Evolutionary conservation across 2,329 filamentous ascomycete species (phyloP).

Genomic region (Colletotrichum simmondsii): DNA sequence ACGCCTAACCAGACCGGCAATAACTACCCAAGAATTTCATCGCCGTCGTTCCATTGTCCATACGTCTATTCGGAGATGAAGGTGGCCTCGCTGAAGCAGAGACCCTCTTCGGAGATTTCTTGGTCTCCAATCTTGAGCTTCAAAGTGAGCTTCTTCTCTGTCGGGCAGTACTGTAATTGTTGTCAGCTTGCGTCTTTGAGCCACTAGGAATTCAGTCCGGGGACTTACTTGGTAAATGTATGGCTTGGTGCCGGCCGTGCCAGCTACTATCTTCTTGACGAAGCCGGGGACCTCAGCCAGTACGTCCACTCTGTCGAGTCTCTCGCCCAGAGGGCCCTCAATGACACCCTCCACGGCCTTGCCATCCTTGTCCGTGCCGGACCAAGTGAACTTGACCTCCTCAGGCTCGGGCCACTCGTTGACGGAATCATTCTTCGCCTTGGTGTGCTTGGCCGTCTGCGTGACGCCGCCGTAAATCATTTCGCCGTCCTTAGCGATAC

Average conservation of each 20-base stretch:
- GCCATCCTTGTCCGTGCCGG: conserved; percentile 80
- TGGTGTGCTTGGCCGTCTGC: conserved; percentile 75
- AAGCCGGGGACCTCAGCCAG: conserved; percentile 97
- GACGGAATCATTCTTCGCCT: conserved; percentile 76
- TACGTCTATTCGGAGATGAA: conserved; percentile 78
- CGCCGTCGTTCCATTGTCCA: conserved; percentile 19
- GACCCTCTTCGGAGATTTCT: conserved; percentile 81
- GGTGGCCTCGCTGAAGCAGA: conserved; percentile 89
- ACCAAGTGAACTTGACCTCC: conserved; percentile 80
- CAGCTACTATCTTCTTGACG: conserved; percentile 92
- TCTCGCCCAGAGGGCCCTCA: conserved; percentile 74
- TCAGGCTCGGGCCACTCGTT: conserved; percentile 92
- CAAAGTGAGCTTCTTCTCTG: conserved; percentile 71
- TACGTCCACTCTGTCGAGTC: conserved; percentile 87
- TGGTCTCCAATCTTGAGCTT: conserved; percentile 88
- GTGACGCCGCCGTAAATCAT: conserved; percentile 78
- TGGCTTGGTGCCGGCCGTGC: conserved; percentile 89
- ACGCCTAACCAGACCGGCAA: conserved; percentile 31
- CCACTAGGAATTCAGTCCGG: neutral
- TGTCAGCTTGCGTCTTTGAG: conserved; percentile 38
- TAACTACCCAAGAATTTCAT: conserved; percentile 22
- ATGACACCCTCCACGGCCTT: conserved; percentile 77
- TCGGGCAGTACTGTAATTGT: conserved; percentile 72
- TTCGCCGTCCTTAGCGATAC: conserved; percentile 82
- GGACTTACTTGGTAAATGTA: conserved; percentile 92